phyloP scores from a whole-genome alignment of 495 filamentous ascomycete genomes.

The Chaetomidium leptoderma region DNA sequence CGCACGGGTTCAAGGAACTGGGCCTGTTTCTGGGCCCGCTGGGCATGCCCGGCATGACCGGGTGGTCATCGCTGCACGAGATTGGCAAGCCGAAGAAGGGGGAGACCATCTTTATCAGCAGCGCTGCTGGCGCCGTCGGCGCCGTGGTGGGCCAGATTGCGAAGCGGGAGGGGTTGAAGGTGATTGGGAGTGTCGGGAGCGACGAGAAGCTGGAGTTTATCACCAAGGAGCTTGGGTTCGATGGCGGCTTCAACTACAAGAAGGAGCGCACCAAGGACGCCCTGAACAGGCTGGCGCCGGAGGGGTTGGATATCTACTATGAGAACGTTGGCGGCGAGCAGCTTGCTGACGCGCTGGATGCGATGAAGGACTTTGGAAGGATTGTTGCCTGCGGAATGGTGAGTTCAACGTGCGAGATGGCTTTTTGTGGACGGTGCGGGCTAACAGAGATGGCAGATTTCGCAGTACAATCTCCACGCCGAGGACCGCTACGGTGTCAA shows the following conservation, averaged over 20 bases:
- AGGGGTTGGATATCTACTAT: slow-evolving; percentile 92
- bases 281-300: slow-evolving; percentile 66
- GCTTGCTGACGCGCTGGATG: slow-evolving; percentile 68
- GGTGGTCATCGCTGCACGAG: slow-evolving; percentile 73
- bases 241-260: slow-evolving; percentile 69
- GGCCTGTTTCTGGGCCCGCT: slow-evolving; percentile 66
- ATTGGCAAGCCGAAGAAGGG: slow-evolving; percentile 84
- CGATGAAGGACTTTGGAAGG: slow-evolving; percentile 66
- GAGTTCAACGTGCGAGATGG: slow-evolving; percentile 19
- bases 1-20: slow-evolving; percentile 55
- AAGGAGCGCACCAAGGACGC: slow-evolving; percentile 63
- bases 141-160: slow-evolving; percentile 80
- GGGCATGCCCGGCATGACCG: slow-evolving; percentile 86
- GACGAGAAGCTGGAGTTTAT: slow-evolving; percentile 69
- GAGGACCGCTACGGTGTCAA: slow-evolving; percentile 62
- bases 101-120: slow-evolving; percentile 81
- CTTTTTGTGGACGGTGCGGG: slow-evolving; percentile 11
- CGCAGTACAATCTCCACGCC: slow-evolving; percentile 66
- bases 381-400: slow-evolving; percentile 57
- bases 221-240: slow-evolving; percentile 60
- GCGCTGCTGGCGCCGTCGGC: slow-evolving; percentile 80
- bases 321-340: slow-evolving; percentile 93
- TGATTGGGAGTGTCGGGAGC: slow-evolving; percentile 65
- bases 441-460: slow-evolving; percentile 48
- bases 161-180: slow-evolving; percentile 79